Percentiles rank a stretch among this genome's conserved stretches.
Evolutionary conservation across 768 basidiomycete genomes (phyloP).

Genomic region (Rhodotorula paludigena): DNA sequence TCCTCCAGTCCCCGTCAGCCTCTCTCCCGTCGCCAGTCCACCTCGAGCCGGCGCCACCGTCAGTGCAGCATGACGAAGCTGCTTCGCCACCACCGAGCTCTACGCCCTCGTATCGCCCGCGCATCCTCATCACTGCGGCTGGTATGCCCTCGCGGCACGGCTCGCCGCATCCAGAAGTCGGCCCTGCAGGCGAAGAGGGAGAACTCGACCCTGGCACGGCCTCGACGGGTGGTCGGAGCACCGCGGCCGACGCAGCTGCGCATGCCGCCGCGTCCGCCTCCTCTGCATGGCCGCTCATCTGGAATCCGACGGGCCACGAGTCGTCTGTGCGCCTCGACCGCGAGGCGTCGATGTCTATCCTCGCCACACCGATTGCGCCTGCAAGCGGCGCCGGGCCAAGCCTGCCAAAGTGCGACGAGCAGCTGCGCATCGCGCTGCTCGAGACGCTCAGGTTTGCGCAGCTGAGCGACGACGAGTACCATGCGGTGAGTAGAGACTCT

Average conservation of each 20-base stretch:
- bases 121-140: not conserved
- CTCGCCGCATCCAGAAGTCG: not conserved
- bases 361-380: too few relatives aligned
- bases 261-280: not conserved
- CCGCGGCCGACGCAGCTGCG: too few relatives aligned
- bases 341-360: not conserved
- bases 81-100: not conserved
- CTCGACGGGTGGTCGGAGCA: too few relatives aligned
- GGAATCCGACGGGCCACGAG: slow-evolving; percentile 3
- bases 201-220: too few relatives aligned
- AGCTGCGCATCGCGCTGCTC: slow-evolving; percentile 1
- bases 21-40: too few relatives aligned
- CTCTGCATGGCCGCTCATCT: not conserved
- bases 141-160: not conserved
- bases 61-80: not conserved
- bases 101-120: not conserved
- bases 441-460: slow-evolving; percentile 6
- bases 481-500: not conserved
- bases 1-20: not conserved
- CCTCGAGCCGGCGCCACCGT: not conserved
- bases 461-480: slow-evolving; percentile 7
- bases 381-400: not conserved
- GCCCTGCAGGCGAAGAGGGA: not conserved
- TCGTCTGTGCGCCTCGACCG: not conserved
- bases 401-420: not conserved